phyloP scores from a whole-genome alignment of 2,329 filamentous ascomycete species.

The Stemphylium beticola region DNA sequence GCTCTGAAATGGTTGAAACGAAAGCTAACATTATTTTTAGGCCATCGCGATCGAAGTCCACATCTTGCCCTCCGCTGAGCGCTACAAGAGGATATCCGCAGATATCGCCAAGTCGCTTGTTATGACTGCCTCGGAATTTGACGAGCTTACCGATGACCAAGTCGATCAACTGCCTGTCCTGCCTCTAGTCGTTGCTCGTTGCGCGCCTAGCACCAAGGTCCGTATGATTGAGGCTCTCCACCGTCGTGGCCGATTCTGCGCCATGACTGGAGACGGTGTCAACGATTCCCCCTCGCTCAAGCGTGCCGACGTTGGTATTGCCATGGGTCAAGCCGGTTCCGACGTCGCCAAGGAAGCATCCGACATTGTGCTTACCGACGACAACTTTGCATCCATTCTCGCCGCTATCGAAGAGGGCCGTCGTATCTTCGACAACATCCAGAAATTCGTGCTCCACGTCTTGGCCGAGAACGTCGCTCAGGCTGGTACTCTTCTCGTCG shows the following conservation, averaged over 20 bases:
- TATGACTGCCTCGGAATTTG: slow-evolving; percentile 49
- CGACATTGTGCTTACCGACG: slow-evolving; percentile 54
- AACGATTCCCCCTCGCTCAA: slow-evolving; percentile 56
- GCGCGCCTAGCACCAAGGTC: slow-evolving; percentile 54
- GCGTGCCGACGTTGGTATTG: slow-evolving; percentile 54
- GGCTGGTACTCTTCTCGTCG: slow-evolving; percentile 43
- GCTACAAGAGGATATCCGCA: slow-evolving; percentile 28
- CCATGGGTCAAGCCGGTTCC: slow-evolving; percentile 53
- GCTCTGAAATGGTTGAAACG: no score
- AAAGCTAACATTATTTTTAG: no score
- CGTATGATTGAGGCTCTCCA: slow-evolving; percentile 55
- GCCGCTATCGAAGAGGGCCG: slow-evolving; percentile 55
- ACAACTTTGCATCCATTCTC: slow-evolving; percentile 55
- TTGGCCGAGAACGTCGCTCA: slow-evolving; percentile 45
- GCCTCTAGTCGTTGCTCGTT: slow-evolving; percentile 53
- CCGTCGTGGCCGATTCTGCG: slow-evolving; percentile 49
- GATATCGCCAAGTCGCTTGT: slow-evolving; percentile 40
- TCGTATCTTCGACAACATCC: slow-evolving; percentile 55
- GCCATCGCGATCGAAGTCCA: slow-evolving; percentile 55
- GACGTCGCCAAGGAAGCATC: slow-evolving; percentile 55
- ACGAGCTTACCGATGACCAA: slow-evolving; percentile 51
- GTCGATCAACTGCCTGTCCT: slow-evolving; percentile 49
- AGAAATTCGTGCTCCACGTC: slow-evolving; percentile 49
- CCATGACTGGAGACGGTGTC: slow-evolving; percentile 55
- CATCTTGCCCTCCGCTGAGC: slow-evolving; percentile 46